These are phyloP conservation scores for Uronychia setigera DNA, from an alignment of 73 alveolate species.

Conservation along the genomic window DNA sequence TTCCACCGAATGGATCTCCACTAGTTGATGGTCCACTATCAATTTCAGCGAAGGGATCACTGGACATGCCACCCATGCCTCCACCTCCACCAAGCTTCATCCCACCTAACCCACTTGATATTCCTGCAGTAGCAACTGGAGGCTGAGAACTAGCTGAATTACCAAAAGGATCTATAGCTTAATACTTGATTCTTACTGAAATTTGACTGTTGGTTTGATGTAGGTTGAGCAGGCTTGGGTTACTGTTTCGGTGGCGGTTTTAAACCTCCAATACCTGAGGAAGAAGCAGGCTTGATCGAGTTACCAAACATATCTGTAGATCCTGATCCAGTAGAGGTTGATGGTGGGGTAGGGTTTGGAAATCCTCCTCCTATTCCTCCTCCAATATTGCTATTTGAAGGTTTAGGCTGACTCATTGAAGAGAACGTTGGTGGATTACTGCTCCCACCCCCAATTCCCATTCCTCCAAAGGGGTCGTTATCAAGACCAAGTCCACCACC, in stretches of 20 bases:
- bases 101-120: not conserved
- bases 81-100: constrained; percentile 9
- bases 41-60: constrained; percentile 20
- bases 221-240: not conserved
- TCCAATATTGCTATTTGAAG: not conserved
- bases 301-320: too few species aligned
- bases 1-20: not conserved
- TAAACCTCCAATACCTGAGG: not conserved
- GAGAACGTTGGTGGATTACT: not conserved
- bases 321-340: not conserved
- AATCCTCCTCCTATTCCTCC: too few species aligned
- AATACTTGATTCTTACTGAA: not conserved
- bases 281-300: not conserved
- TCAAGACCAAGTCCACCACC: not conserved
- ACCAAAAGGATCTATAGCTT: constrained; percentile 18
- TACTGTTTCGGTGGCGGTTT: not conserved
- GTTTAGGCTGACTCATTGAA: not conserved
- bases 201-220: not conserved
- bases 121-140: constrained; percentile 1
- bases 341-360: not conserved
- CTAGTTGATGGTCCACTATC: constrained; percentile 2
- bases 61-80: not conserved
- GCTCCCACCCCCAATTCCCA: not conserved
- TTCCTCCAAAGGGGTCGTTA: constrained; percentile 12
- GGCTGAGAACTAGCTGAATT: not conserved